Percentiles rank a stretch among this genome's conserved stretches.
phyloP scores from a whole-genome alignment of 306 rosid species.

The Malus fusca region DNA sequence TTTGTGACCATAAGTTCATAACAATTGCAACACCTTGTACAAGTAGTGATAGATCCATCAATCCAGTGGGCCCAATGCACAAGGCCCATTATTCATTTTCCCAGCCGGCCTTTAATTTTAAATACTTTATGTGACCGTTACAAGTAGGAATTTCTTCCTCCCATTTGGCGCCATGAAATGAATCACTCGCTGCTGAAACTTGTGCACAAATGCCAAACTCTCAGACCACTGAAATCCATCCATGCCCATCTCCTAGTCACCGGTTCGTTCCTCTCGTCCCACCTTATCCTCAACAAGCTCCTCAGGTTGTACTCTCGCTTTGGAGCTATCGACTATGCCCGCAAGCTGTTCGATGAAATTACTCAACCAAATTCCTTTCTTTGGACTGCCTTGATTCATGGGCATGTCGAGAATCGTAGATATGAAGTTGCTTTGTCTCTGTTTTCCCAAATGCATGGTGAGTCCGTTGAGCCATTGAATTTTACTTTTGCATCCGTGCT shows the following conservation, averaged over 20 bases:
- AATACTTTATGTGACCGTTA: background rate
- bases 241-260: background rate
- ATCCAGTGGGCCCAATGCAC: background rate
- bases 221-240: background rate
- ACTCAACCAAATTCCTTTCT: constrained; percentile 5
- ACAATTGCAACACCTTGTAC: too few relatives aligned
- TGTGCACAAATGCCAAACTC: background rate
- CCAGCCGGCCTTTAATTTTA: background rate
- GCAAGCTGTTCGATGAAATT: constrained; percentile 11
- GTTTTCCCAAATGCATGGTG: background rate
- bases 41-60: too few relatives aligned
- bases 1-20: too few relatives aligned
- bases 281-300: constrained; percentile 7
- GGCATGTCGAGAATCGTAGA: background rate
- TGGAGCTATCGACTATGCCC: constrained; percentile 3
- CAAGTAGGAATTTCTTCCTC: background rate
- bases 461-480: background rate
- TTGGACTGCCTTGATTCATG: constrained; percentile 11
- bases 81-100: background rate
- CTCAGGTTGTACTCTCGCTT: background rate
- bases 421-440: background rate
- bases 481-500: background rate
- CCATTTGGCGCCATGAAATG: constrained; percentile 15
- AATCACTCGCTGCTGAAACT: background rate
- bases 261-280: background rate